Evolutionary conservation across 75 land plant genomes (phyloP).

Genomic region (Pinus albicaulis): DNA sequence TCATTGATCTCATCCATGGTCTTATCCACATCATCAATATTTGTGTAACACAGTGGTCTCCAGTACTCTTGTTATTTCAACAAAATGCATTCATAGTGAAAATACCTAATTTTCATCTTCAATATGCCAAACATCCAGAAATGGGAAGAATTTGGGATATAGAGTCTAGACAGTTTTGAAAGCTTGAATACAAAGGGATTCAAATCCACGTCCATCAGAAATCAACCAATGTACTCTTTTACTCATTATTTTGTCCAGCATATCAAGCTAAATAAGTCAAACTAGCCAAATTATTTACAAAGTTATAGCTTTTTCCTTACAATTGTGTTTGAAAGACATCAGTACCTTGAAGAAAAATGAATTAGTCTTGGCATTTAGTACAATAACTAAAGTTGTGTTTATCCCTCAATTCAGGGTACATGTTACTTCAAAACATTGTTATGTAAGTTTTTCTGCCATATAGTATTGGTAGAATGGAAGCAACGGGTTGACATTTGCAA

Average conservation of each 20-base stretch:
- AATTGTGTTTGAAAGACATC: background rate
- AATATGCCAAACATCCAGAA: slow-evolving; percentile 4
- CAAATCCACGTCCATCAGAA: background rate
- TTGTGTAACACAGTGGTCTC: slow-evolving; percentile 7
- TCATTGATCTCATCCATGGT: slow-evolving; percentile 28
- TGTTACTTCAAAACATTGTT: background rate
- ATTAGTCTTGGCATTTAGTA: background rate
- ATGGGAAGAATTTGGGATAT: too few relatives aligned
- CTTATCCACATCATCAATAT: slow-evolving; percentile 26
- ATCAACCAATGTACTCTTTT: too few relatives aligned
- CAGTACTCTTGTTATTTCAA: background rate
- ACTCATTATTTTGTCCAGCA: too few relatives aligned
- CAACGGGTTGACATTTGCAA: too few relatives aligned
- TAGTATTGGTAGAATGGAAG: too few relatives aligned
- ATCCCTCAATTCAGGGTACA: background rate
- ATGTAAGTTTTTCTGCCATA: too few relatives aligned
- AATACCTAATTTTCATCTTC: background rate
- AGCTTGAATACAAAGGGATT: too few relatives aligned
- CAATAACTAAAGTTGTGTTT: background rate
- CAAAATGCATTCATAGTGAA: background rate
- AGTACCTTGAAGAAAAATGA: background rate
- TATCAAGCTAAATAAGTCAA: too few relatives aligned
- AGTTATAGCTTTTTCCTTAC: background rate
- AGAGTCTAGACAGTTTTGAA: background rate
- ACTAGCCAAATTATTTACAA: background rate